Evolutionary conservation across 495 filamentous ascomycete species (phyloP), one percentile per base, ranked within the genome.

Genomic region (Hypoxylon fragiforme): DNA sequence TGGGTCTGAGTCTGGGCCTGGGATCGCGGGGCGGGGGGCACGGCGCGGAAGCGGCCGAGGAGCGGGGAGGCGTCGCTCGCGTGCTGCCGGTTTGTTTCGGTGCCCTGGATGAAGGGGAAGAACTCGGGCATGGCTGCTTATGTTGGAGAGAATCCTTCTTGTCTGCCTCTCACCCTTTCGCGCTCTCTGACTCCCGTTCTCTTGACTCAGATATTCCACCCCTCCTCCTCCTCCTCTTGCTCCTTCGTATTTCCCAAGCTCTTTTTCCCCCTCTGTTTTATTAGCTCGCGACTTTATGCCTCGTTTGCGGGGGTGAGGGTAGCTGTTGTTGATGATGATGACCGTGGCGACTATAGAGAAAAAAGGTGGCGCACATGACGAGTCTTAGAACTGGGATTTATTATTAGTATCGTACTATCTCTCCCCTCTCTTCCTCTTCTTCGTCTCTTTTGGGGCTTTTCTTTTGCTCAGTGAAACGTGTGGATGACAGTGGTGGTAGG

Each of bases 81-180:
- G 63, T 74, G 72, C 44, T 68, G 59, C n/a, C 64, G 70, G 45
- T 67, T 70, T 26, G 69, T 73, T 65, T 82, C 80, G 52, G 71
- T 74, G 50, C 81, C 83, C 50, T 80, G 81, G 50, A 83, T 79
- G 63, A 86, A 86, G 63, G 75, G 74, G 69, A 85, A 85, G 73
- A 85, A 83, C 24, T 75, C 69, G 43, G 81, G 81, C 78, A 83
- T 83, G 34, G 46, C 7, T 30, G 24, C 24, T 28, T 9, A 9
- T 9, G 9, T 9, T 9, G 24, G 24, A 28, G 24, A 4, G 9
- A 34, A 13, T 34, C 31, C 5, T 7, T n/a, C 24, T 12, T 8
- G 31, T 7, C 31, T 8, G 31, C 3, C 31, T 3, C 7, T 34
- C 6, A 34, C 31, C 12, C 9, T 4, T 28, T 28, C 24, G 24